Base-by-base conservation (phyloP, 2,329 filamentous ascomycete species). In the Aspergillus thermomutatus region DNA sequence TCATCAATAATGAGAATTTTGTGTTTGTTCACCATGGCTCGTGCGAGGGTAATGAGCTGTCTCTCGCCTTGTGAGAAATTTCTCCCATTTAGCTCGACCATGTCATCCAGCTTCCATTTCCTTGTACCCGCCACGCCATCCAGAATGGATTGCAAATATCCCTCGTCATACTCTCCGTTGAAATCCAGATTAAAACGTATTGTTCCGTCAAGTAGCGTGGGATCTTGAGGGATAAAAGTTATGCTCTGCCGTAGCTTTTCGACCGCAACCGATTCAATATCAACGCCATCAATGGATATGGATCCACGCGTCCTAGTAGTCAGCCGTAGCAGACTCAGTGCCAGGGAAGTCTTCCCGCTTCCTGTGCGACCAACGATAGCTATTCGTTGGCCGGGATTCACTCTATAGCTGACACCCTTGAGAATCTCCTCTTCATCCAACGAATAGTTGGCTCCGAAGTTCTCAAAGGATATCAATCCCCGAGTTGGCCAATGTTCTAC, bases 191-290 rank as follows among this genome's bases (percentile, higher is more conserved):
- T 69, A 52, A 54, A 66, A 37, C 68, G 61, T 23, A 70, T 55
- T 8, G 66, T 68, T n/a, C 66, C 67, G 9, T 64, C 59, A 57
- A 70, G 68, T 17, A 70, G 58, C 3, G 65, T 69, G 21, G 89
- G 88, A 61, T 92, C 88, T 74, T 90, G 87, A 3, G 89, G 89
- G 54, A 92, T 91, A 63, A 91, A 91, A 50, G 87, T 87, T 2
- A 92, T 73, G 0, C 87, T 80, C n/a, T 83, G 85, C 27, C 89
- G 82, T 17, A 91, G 75, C 55, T 86, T 83, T 58, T 87, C 81
- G 0, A 91, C 79, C 49, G 82, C 82, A 65, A 91, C 83, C 64
- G 83, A 86, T 34, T 87, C 85, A 55, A 90, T 89, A 65, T 92
- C 88, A 10, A 89, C 61, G 0, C 87, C 88, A 64, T 92, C 89